These are phyloP conservation scores for Mycena latifolia DNA, from an alignment of 768 basidiomycete genomes.

Conservation along the genomic window DNA sequence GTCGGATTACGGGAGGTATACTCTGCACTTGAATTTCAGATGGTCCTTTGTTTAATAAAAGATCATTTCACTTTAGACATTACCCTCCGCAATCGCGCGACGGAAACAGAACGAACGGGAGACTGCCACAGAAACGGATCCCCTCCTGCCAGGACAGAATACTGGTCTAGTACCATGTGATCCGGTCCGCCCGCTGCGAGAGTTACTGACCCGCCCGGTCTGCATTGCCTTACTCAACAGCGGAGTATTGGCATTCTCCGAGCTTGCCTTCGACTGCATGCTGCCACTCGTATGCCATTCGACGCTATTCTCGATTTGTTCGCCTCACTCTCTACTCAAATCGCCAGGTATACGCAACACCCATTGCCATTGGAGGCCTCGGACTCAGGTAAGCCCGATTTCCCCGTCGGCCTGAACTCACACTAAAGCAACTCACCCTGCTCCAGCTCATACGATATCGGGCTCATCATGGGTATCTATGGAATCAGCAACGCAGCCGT, in stretches of 20 bases:
- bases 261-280: conserved; percentile 5
- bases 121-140: conserved; percentile 7
- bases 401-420: background rate
- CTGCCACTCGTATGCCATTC: background rate
- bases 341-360: conserved; percentile 21
- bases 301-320: no score
- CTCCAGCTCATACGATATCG: conserved; percentile 46
- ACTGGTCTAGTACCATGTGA: background rate
- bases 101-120: no score
- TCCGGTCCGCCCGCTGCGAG: background rate
- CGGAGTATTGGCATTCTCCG: conserved; percentile 7
- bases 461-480: conserved; percentile 57
- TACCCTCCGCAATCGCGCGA: no score
- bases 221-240: conserved; percentile 15
- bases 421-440: background rate
- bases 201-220: conserved; percentile 18
- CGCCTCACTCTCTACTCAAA: background rate
- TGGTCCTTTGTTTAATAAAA: no score
- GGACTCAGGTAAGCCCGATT: conserved; percentile 16
- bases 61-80: no score
- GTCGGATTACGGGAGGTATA: conserved; percentile 38
- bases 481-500: conserved; percentile 67
- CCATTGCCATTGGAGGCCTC: conserved; percentile 20
- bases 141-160: background rate
- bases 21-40: background rate